Conservation (phyloP, 352 stramenopile genomes). For the Pythium pectinolyticum region DNA sequence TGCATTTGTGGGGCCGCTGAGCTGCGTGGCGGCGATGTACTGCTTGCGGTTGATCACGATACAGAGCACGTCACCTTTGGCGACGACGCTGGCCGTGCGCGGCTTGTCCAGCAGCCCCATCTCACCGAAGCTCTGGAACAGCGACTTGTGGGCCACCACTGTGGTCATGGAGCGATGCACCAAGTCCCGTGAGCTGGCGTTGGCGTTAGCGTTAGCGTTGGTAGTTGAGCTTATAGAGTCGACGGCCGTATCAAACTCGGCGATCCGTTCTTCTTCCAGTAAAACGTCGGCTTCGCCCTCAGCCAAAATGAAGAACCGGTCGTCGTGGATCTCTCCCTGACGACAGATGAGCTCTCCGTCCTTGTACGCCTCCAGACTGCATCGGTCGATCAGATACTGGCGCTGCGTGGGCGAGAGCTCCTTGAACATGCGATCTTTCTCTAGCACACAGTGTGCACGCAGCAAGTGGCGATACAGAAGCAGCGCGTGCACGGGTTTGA, state of each 20-base stretch:
- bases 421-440: conserved; percentile 67
- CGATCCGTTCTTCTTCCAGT: conserved; percentile 36
- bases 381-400: conserved; percentile 53
- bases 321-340: conserved; percentile 53
- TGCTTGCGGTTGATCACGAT: conserved; percentile 46
- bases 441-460: conserved; percentile 50
- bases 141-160: conserved; percentile 49
- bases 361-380: conserved; percentile 42
- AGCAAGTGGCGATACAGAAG: conserved; percentile 61
- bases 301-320: conserved; percentile 66
- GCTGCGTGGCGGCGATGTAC: conserved; percentile 49
- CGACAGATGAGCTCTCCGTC: conserved; percentile 50
- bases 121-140: conserved; percentile 76
- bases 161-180: conserved; percentile 24
- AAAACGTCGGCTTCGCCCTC: conserved; percentile 62
- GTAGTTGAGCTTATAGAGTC: no score
- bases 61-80: conserved; percentile 40
- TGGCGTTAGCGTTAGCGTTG: no score
- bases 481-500: conserved; percentile 54
- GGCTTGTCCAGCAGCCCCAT: conserved; percentile 73
- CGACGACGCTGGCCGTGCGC: conserved; percentile 51
- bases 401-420: conserved; percentile 40
- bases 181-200: no score
- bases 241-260: background rate
- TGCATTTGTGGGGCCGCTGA: conserved; percentile 21